Evolutionary conservation across 1,284 basidiomycete species (phyloP).

Genomic region (Ustanciosporium gigantosporum): DNA sequence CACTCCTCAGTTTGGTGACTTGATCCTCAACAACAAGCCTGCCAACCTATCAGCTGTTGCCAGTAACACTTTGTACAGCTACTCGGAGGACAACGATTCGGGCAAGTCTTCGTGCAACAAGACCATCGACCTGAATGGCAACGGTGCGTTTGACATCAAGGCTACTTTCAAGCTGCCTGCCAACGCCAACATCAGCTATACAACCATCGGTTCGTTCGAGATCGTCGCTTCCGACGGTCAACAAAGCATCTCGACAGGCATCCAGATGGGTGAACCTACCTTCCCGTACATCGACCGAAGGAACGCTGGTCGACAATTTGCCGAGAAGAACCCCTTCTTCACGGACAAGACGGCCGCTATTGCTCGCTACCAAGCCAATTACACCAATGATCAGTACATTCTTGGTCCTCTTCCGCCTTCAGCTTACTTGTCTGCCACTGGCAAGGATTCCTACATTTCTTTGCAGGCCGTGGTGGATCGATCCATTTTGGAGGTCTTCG

Average conservation of each 20-base stretch:
- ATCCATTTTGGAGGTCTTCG: conserved; percentile 58
- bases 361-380: conserved; percentile 29
- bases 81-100: not conserved
- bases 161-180: conserved; percentile 49
- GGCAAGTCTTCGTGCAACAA: conserved; percentile 16
- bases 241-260: conserved; percentile 39
- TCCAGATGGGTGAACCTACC: conserved; percentile 52
- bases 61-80: conserved; percentile 23
- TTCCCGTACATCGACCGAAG: conserved; percentile 59
- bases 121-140: conserved; percentile 47
- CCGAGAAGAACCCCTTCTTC: conserved; percentile 57
- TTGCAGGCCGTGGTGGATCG: conserved; percentile 56
- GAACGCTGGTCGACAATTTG: conserved; percentile 47
- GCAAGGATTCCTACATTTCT: conserved; percentile 17
- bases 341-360: conserved; percentile 56
- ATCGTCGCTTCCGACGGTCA: conserved; percentile 20
- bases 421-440: conserved; percentile 9
- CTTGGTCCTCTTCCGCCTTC: conserved; percentile 18
- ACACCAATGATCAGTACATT: conserved; percentile 22
- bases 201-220: conserved; percentile 32
- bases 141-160: conserved; percentile 59
- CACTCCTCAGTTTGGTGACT: conserved; percentile 51
- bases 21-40: conserved; percentile 57
- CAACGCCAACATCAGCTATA: conserved; percentile 22
- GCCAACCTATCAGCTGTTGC: conserved; percentile 50